Evolutionary conservation across 257 asterid genomes (phyloP), one percentile per base, ranked within the genome.

Genomic region (Buddleja alternifolia): DNA sequence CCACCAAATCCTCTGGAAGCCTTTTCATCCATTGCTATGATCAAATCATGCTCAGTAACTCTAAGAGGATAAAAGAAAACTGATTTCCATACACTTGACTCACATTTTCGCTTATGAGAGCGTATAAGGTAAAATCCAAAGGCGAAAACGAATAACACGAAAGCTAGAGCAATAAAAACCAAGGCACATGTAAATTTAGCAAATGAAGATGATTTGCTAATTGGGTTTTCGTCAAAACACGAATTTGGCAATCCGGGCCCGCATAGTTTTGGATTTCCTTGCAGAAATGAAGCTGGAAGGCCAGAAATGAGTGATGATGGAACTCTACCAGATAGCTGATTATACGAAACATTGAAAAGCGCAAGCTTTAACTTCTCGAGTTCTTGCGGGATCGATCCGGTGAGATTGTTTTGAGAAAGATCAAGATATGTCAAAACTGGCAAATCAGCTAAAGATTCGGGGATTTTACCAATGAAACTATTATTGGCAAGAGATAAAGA

Each of bases 21-120:
- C 81, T 85, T 87, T 56, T 87, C 90, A 78, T 82, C 81, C 95
- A 92, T 87, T 51, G 84, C 67, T 74, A 79, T 76, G 65, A 84
- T 69, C 80, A 92, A 53, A 45, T 92, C 95, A 61, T 77, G 80
- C 85, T 83, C 95, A 0, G 87, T 78, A n/a, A 86, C 82, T 81
- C 96, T 80, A 40, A 91, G 86, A 70, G 97, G 95, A 58, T 92
- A 92, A 59, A 92, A 91, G 84, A 89, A 85, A 64, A 92, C 85
- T 3, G 89, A 84, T 66, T 83, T 83, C 95, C 95, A 89, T 37
- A 66, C 6, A 24, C 82, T 77, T 44, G 6, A 29, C 69, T 60
- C 67, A 17, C 84, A 46, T 16, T 71, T 82, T 70, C 15, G 75
- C 71, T 69, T 74, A 66, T 63, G 59, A 19, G 86, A 75, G 25